Evolutionary conservation across 768 basidiomycete species (phyloP), one percentile per base, ranked within the genome.

Genomic region (Lactarius pseudohatsudake): DNA sequence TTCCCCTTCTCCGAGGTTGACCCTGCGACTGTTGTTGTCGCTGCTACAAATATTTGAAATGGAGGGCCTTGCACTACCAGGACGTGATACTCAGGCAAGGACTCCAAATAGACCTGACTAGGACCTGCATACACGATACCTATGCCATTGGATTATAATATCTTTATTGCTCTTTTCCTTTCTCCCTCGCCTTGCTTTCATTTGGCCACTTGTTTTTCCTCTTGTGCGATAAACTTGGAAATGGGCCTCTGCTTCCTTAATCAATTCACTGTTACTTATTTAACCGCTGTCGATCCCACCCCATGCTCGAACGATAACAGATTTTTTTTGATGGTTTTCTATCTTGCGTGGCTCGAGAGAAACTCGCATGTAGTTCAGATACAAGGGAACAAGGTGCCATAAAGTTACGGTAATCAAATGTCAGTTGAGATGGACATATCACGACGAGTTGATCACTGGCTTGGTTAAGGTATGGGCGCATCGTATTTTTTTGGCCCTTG

Each of bases 1-100:
- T 16, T 28, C n/a, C 26, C 18, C 30, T 18, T n/a, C 5, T 22
- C 32, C 6, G 80, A 77, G 64, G 80, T 80, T 0, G 73, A 69
- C 41, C 61, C 64, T 20, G 20, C 43, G 20, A 62, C 50, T 54
- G 50, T 22, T 28, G 26, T 53, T 5, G 13, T 16, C 26, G 22
- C 18, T 50, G 10, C 13, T 4, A 55, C 22, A n/a, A n/a, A n/a
- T 45, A n/a, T 47, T 47, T 22, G 45, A 47, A 47, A 11, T 47
- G 20, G n/a, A 22, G n/a, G 9, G 16, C 40, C 40, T 18, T 6
- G 41, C 41, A 47, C n/a, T n/a, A 11, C 36, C 36, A 9, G 10
- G 45, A 47, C 4, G 45, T 47, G 45, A 45, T 47, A 47, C 45
- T 22, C 26, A 22, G 26, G 13, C 26, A 9, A 11, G 50, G 26